Base-by-base conservation (phyloP, 495 filamentous ascomycete species). In the Acidiella bohemica region DNA sequence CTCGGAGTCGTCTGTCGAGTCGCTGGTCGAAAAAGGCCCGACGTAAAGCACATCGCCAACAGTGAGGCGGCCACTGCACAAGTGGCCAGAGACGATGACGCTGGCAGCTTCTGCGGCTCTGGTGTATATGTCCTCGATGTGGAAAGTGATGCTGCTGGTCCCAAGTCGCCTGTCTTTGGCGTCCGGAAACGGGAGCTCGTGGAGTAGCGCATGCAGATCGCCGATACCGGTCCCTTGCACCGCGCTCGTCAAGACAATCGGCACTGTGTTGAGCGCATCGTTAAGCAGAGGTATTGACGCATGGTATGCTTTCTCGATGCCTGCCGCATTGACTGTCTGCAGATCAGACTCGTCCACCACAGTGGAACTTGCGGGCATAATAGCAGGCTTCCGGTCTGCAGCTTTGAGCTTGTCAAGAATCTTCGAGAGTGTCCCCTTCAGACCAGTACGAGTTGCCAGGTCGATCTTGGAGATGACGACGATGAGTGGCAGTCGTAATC, bases 381-480 rank as follows among this genome's bases (percentile, higher is more conserved):
- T 74, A 24, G 66, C 66, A 11, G 87, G 85, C 36, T 72, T 76
- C 46, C 81, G 75, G 3, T 80, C 78, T 18, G 73, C 67, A 23
- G 69, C 63, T 59, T 95, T 95, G 9, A 96, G 56, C 5, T 71
- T 67, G 0, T 84, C 80, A n/a, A 94, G 65, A 2, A 93, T 59
- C 48, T 71, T 80, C 16, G 67, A 67, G 33, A 97, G 66, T 2
- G 73, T 86, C 17, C 67, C 70, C 19, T 72, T 68, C 14, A 96
- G 55, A 17, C 75, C 72, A 1, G 60, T 53, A 38, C 76, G 83
- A 10, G 78, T 82, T 13, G 86, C 86, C 39, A 94, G 59, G 53
- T 97, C 90, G 32, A 88, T 65, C 53, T 96, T 97, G 0, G 90
- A 95, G 33, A 97, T 80, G 6, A 84, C 71, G 3, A 96, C 71